phyloP scores from a whole-genome alignment of 768 basidiomycete genomes.

The Leccinum sublutescens region DNA sequence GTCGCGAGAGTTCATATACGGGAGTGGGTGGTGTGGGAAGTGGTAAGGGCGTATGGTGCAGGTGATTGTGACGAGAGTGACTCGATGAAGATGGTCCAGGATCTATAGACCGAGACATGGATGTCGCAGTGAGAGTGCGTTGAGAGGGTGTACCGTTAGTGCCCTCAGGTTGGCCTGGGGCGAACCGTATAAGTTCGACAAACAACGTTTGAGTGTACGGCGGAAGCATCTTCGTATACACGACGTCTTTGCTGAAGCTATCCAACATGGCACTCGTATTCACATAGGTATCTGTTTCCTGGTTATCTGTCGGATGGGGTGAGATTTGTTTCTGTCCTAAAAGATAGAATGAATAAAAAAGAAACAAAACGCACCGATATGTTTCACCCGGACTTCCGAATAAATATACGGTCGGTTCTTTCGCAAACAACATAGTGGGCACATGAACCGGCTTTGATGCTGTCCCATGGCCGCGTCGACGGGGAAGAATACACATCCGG shows the following conservation, averaged over 20 bases:
- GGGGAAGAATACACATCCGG: conserved; percentile 73
- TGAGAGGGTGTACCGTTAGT: conserved; percentile 16
- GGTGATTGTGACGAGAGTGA: conserved; percentile 30
- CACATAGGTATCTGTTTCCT: conserved; percentile 60
- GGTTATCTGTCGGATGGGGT: conserved; percentile 36
- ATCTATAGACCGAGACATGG: conserved; percentile 24
- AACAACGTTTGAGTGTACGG: conserved; percentile 69
- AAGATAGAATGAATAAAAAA: not conserved
- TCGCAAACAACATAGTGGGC: conserved; percentile 76
- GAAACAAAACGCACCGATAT: conserved; percentile 46
- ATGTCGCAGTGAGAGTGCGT: conserved; percentile 16
- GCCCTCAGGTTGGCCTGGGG: conserved; percentile 32
- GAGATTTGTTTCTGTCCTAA: conserved; percentile 1
- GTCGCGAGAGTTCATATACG: conserved; percentile 32
- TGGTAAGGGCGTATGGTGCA: conserved; percentile 31
- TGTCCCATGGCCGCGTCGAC: conserved; percentile 38
- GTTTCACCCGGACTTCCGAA: conserved; percentile 73
- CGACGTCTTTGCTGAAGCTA: conserved; percentile 65
- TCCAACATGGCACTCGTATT: conserved; percentile 74
- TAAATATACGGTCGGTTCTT: conserved; percentile 70
- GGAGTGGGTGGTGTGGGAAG: conserved; percentile 35
- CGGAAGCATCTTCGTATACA: conserved; percentile 63
- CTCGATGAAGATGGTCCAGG: conserved; percentile 32
- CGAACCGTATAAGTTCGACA: conserved; percentile 62
- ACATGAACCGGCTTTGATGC: conserved; percentile 49